These are phyloP conservation scores for Protomyces arabidopsidicola DNA, from an alignment of 1,139 yeast species.

Conservation along the genomic window DNA sequence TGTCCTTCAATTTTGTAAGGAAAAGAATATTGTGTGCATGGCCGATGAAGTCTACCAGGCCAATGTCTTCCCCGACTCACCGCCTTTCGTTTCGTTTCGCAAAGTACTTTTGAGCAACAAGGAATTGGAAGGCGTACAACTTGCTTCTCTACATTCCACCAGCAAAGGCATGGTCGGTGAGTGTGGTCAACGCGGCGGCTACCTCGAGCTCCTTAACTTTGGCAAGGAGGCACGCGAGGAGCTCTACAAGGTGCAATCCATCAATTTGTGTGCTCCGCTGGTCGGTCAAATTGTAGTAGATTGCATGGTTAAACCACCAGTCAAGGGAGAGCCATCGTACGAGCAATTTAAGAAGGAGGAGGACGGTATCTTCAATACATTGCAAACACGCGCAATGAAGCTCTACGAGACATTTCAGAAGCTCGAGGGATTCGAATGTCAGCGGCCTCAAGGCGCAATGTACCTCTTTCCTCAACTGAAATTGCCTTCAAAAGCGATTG, in stretches of 20 bases:
- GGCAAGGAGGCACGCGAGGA: slow-evolving; percentile 61
- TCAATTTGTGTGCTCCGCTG: slow-evolving; percentile 87
- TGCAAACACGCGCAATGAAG: slow-evolving; percentile 57
- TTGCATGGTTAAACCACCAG: slow-evolving; percentile 89
- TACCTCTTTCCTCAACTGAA: slow-evolving; percentile 79
- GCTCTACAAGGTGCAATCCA: slow-evolving; percentile 78
- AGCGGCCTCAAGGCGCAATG: slow-evolving; percentile 85
- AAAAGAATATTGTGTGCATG: slow-evolving; percentile 74
- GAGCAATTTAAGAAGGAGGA: slow-evolving; percentile 62
- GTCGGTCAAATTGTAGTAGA: slow-evolving; percentile 91
- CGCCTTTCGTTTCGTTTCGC: slow-evolving; percentile 45
- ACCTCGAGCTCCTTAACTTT: slow-evolving; percentile 89
- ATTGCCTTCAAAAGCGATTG: slow-evolving; percentile 58
- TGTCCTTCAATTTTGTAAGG: slow-evolving; percentile 73
- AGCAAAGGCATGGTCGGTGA: slow-evolving; percentile 97
- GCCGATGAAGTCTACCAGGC: slow-evolving; percentile 99
- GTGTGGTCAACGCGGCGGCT: slow-evolving; percentile 99
- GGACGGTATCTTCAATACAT: slow-evolving; percentile 54
- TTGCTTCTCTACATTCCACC: slow-evolving; percentile 91
- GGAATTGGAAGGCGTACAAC: slow-evolving; percentile 64
- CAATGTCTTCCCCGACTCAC: slow-evolving; percentile 60
- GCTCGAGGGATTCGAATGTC: slow-evolving; percentile 79
- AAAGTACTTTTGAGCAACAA: slow-evolving; percentile 44
- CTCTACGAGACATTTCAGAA: slow-evolving; percentile 65
- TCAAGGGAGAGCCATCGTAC: slow-evolving; percentile 68